These are phyloP conservation scores for Lactarius evosmus DNA, from an alignment of 768 basidiomycete genomes.

Conservation along the genomic window DNA sequence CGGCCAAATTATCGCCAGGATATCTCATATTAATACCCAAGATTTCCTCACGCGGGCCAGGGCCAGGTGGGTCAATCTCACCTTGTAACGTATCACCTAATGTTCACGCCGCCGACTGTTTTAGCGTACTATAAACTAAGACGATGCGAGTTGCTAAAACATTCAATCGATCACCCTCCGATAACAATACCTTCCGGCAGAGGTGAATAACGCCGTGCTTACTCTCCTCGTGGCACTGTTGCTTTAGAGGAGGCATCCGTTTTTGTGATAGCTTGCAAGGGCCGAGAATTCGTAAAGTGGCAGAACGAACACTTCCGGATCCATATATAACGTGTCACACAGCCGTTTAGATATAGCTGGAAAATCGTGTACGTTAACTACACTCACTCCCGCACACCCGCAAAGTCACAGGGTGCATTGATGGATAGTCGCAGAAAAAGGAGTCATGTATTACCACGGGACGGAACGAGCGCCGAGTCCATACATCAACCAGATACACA, in stretches of 20 bases:
- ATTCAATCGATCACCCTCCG: background rate
- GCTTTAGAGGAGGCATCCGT: too few relatives aligned
- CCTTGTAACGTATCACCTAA: background rate
- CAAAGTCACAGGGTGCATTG: background rate
- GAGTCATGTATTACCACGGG: background rate
- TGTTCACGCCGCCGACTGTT: too few relatives aligned
- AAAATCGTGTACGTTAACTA: background rate
- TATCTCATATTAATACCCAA: background rate
- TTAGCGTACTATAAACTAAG: background rate
- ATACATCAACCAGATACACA: slow-evolving; percentile 24
- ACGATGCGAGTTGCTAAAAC: background rate
- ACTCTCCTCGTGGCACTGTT: too few relatives aligned
- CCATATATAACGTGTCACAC: too few relatives aligned
- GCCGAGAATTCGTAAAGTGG: too few relatives aligned
- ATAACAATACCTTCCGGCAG: too few relatives aligned
- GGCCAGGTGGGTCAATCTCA: background rate
- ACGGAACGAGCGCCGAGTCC: slow-evolving; percentile 1
- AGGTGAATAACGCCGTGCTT: too few relatives aligned
- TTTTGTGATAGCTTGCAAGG: too few relatives aligned
- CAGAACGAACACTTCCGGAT: too few relatives aligned
- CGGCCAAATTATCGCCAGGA: background rate
- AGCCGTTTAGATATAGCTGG: background rate
- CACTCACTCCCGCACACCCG: background rate
- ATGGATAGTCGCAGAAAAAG: background rate
- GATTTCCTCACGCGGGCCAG: background rate